Conservation (phyloP, 768 basidiomycete species). For the Dacryopinax primogenitus region DNA sequence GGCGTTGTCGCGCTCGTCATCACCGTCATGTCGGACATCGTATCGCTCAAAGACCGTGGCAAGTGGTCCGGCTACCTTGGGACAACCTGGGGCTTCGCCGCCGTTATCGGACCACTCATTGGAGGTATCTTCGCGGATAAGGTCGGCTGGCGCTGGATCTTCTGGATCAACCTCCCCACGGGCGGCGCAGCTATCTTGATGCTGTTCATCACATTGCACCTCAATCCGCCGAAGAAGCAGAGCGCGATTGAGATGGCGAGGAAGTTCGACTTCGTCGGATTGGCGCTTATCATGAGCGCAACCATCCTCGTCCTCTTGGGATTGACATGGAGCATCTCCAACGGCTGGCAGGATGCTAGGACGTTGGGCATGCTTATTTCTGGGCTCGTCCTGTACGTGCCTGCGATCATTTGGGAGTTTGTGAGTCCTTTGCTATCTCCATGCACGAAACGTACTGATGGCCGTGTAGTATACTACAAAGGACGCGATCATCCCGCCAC, state of each 20-base stretch:
- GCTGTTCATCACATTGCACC: slow-evolving; percentile 20
- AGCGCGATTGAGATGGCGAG: slow-evolving; percentile 44
- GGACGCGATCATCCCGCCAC: slow-evolving; percentile 59
- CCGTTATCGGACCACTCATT: slow-evolving; percentile 8
- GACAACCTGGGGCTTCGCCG: slow-evolving; percentile 10
- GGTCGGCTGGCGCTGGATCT: slow-evolving; percentile 14
- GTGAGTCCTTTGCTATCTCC: neutral
- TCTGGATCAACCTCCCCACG: slow-evolving; percentile 14
- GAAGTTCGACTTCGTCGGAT: slow-evolving; percentile 62
- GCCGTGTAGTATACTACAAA: slow-evolving; percentile 34
- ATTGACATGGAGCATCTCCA: slow-evolving; percentile 45
- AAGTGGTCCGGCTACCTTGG: slow-evolving; percentile 21
- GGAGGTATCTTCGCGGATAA: slow-evolving; percentile 14
- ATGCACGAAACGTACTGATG: neutral
- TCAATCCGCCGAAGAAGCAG: slow-evolving; percentile 56
- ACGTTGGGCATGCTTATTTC: slow-evolving; percentile 53
- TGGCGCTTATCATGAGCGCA: slow-evolving; percentile 48
- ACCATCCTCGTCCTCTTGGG: slow-evolving; percentile 56
- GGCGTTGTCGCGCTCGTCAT: slow-evolving; percentile 15
- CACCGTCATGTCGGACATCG: slow-evolving; percentile 73
- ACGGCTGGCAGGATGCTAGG: slow-evolving; percentile 22
- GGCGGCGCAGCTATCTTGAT: slow-evolving; percentile 9
- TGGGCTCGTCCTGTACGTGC: slow-evolving; percentile 42
- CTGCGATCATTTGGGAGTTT: neutral
- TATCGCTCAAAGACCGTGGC: slow-evolving; percentile 65